These are phyloP conservation scores for Teunomyces pallodes DNA, from an alignment of 805 yeast genomes.

Conservation along the genomic window DNA sequence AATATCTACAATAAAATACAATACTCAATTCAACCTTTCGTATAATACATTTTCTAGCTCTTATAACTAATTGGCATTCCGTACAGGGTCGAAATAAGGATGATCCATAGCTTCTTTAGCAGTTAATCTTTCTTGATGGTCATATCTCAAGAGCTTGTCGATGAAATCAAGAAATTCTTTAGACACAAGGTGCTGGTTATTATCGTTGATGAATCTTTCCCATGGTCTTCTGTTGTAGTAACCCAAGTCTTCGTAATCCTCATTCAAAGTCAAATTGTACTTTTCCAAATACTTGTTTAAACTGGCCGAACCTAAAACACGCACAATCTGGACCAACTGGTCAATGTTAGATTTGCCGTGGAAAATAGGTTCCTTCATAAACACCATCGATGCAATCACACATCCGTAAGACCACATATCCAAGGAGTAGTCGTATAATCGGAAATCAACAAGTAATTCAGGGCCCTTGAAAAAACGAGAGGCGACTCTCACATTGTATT, in stretches of 20 bases:
- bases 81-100: slow-evolving; percentile 51
- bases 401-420: slow-evolving; percentile 93
- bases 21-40: background rate
- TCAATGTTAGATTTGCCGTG: slow-evolving; percentile 90
- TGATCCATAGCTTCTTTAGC: slow-evolving; percentile 88
- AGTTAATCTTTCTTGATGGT: slow-evolving; percentile 83
- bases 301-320: slow-evolving; percentile 82
- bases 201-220: slow-evolving; percentile 56
- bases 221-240: slow-evolving; percentile 66
- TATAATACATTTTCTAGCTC: slow-evolving; percentile 1
- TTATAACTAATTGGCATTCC: slow-evolving; percentile 6
- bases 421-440: slow-evolving; percentile 82
- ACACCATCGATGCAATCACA: slow-evolving; percentile 84
- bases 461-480: slow-evolving; percentile 92
- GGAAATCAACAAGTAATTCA: slow-evolving; percentile 77
- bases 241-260: slow-evolving; percentile 78
- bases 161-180: slow-evolving; percentile 65
- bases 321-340: slow-evolving; percentile 85
- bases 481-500: slow-evolving; percentile 89
- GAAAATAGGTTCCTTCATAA: slow-evolving; percentile 88
- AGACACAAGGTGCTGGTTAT: slow-evolving; percentile 50
- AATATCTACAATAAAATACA: background rate
- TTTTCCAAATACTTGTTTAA: slow-evolving; percentile 62
- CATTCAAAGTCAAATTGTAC: slow-evolving; percentile 66
- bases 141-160: slow-evolving; percentile 72